Base-by-base conservation (phyloP, 164 flowering plant genomes). In the Malania oleifera region DNA sequence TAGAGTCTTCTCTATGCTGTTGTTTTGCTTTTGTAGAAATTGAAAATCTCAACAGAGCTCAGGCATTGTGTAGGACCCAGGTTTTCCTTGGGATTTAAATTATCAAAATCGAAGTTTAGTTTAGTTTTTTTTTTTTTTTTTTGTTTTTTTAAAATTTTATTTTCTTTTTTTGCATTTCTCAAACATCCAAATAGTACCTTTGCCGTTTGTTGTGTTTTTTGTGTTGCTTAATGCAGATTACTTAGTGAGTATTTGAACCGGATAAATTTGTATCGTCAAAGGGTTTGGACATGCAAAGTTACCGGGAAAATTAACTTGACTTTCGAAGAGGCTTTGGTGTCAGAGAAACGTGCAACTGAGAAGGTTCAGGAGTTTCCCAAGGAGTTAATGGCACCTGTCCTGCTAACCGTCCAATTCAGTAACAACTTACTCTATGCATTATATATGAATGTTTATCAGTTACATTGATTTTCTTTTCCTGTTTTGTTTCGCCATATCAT, bases 261-360 rank as follows among this genome's bases (percentile, higher is more conserved):
- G 60, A 76, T 86, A 41, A 85, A 88, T 78, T 58, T 86, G 10
- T 93, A 93, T 63, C 92, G 97, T 2, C 79, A 73, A 60, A 76
- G 96, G 65, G 64, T 83, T 25, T 93, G 99, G 99, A 80, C 78
- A 12, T 93, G 99, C 68, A 85, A 88, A 73, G 78, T 78, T 59
- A 88, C 89, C 59, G 97, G 87, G 47, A 93, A 90, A 67, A 52
- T 64, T 64, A 85, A 85, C 60, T 71, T 93, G 77, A 93, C 99
- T 4, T 93, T 75, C 73, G 99, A 93, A 67, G 99, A 93, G 75
- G 96, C 99, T 37, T 72, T 93, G 78, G 88, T 83, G 58, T 90
- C 96, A 22, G 99, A 93, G 65, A 76, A 68, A 53, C 78, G 57
- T 49, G 96, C 95, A 25, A 55, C 67, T 17, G 82, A 88, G 64